Evolutionary conservation across 2,329 filamentous ascomycete genomes (phyloP), one percentile per base, ranked within the genome.

Genomic region (Xylariaceae sp.): DNA sequence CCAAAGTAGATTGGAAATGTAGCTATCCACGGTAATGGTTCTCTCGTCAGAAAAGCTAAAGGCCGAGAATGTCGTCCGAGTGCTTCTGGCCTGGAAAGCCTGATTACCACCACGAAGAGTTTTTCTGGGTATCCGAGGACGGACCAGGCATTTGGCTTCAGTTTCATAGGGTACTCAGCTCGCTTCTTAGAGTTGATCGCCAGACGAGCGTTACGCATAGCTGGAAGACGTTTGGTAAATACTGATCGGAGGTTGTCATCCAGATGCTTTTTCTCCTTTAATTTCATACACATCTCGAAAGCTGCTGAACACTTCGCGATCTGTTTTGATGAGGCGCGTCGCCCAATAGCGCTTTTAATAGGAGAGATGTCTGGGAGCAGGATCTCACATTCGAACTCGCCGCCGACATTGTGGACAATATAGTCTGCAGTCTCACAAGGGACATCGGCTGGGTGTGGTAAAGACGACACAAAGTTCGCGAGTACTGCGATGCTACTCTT

Each of bases 281-380:
- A 79, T 60, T 86, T 71, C 1, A 92, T 71, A 68, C 93, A 97
- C 47, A 89, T 85, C 67, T 92, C 85, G 70, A 94, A 98, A 0
- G 95, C 94, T 3, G 93, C 94, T 0, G 93, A 91, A 63, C 91
- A 91, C 72, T 95, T 96, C 4, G 95, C 94, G 16, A 89, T 76
- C 26, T 87, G 81, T 73, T 96, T 98, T 55, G 82, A 90, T 6
- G 78, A 71, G 53, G 88, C 85, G 0, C 85, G 76, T 6, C 76
- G 78, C 4, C 95, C 94, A 11, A 80, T 79, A 4, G 84, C 80
- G 26, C 84, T 86, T 53, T 81, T 83, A 31, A 97, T 77, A 0
- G 91, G 92, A 0, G 92, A 90, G 19, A 80, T 81, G 11, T 87
- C 83, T 0, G 95, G 94, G 21, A 99, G 77, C 9, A 91, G 81